Percentiles rank a stretch among this genome's conserved stretches.
phyloP scores from a whole-genome alignment of 2,329 filamentous ascomycete genomes.

The Cladosporium halotolerans region DNA sequence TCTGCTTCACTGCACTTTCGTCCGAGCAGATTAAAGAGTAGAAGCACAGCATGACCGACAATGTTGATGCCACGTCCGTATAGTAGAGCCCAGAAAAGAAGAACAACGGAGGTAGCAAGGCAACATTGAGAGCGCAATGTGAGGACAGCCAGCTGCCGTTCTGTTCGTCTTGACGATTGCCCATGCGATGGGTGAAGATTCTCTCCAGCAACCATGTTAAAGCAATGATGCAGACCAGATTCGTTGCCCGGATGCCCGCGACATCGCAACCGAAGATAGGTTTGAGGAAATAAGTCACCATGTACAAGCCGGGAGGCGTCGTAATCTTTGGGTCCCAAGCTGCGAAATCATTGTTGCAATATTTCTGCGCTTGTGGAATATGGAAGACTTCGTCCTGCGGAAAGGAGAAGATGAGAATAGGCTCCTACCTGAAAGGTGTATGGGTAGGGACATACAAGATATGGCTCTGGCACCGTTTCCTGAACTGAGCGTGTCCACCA shows the following conservation, averaged over 20 bases:
- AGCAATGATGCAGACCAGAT: conserved; percentile 19
- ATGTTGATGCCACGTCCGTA: conserved; percentile 79
- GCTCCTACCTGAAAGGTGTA: conserved; percentile 14
- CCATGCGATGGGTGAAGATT: conserved; percentile 13
- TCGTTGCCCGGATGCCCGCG: neutral
- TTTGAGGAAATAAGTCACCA: conserved; percentile 38
- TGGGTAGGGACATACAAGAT: conserved; percentile 44
- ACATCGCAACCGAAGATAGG: conserved; percentile 25
- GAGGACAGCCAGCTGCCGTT: conserved; percentile 15
- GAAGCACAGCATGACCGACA: conserved; percentile 67
- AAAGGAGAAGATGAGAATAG: conserved; percentile 20
- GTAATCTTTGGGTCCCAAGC: conserved; percentile 97
- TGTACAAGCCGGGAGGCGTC: conserved; percentile 75
- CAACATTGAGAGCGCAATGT: conserved; percentile 70
- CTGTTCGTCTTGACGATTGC: conserved; percentile 12
- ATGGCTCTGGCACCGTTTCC: conserved; percentile 48
- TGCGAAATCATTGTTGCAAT: conserved; percentile 66
- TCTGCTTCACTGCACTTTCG: conserved; percentile 1
- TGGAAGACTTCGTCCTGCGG: conserved; percentile 78
- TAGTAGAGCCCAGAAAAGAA: conserved; percentile 97
- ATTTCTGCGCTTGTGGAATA: conserved; percentile 82
- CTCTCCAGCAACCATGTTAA: conserved; percentile 30
- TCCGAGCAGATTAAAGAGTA: conserved; percentile 16
- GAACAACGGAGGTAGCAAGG: conserved; percentile 81
- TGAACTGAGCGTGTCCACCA: conserved; percentile 37